A percentile compares a stretch with the other conserved stretches of the same genome.
Evolutionary conservation across 305 asterid species (phyloP).

Genomic region (Ilex paraguariensis): DNA sequence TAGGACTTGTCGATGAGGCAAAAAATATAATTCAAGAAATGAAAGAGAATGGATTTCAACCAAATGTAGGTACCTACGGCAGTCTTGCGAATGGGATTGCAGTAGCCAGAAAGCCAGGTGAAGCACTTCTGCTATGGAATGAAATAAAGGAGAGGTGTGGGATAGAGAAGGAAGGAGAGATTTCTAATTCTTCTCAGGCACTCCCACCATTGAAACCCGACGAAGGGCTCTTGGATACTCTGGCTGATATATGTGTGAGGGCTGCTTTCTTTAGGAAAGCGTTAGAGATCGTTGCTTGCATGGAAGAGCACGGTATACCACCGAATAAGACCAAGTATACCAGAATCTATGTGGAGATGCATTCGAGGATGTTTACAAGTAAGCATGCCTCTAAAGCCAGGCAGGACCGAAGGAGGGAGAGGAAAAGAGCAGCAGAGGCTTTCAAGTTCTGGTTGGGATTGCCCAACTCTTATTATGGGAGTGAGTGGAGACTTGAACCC

Average conservation of each 20-base stretch:
- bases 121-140: conserved; percentile 88
- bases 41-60: conserved; percentile 66
- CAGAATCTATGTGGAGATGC: conserved; percentile 95
- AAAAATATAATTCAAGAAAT: conserved; percentile 55
- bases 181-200: conserved; percentile 18
- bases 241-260: conserved; percentile 91
- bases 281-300: conserved; percentile 86
- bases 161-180: conserved; percentile 26
- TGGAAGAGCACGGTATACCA: conserved; percentile 79
- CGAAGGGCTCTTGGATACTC: conserved; percentile 78
- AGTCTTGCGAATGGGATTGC: conserved; percentile 87
- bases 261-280: conserved; percentile 94
- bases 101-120: conserved; percentile 89
- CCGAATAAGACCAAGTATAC: conserved; percentile 89
- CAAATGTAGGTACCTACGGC: conserved; percentile 88
- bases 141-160: conserved; percentile 81
- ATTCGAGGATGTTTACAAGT: conserved; percentile 97
- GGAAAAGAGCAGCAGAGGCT: conserved; percentile 95
- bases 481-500: conserved; percentile 77
- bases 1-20: conserved; percentile 73
- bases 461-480: conserved; percentile 83
- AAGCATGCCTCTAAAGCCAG: conserved; percentile 96
- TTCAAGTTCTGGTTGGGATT: conserved; percentile 97
- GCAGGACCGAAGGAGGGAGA: conserved; percentile 75
- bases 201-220: conserved; percentile 63